Evolutionary conservation across 1,284 basidiomycete genomes (phyloP), one percentile per base, ranked within the genome.

Genomic region (Ceratobasidium sp.): DNA sequence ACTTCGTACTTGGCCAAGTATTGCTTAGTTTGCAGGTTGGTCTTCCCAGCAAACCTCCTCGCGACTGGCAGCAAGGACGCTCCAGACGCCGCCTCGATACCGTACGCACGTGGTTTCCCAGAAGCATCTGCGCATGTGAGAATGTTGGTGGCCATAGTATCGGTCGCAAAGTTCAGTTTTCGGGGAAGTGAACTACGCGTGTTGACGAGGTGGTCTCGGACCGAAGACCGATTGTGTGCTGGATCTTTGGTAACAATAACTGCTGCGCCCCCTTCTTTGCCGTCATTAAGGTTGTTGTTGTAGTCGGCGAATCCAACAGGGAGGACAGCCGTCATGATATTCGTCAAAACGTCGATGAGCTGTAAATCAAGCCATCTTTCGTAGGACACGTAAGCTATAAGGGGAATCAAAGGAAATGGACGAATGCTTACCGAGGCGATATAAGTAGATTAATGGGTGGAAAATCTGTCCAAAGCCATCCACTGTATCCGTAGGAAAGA

Each of bases 381-480:
- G 1, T 46, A 5, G 13, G 28, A 54, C 3, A n/a, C 20, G 7
- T 46, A 13, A 46, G 44, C 6, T 38, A 13, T 57, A 42, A 59
- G 28, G 3, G 15, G 33, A 38, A 40, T 9, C 7, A 9, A 17
- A 9, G 5, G 7, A 20, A 5, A 48, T 7, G 23, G 46, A 42
- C 6, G 20, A 42, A 28, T 3, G 40, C 75, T 17, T 52, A 77
- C 75, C 23, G 48, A 50, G 69, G 69, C 5, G 56, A 61, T 3
- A 73, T 5, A 6, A 74, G 59, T 10, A 74, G 48, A 28, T 59
- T 74, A 38, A 74, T 1, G 28, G 71, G 71, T 17, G 71, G 71
- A 42, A 50, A 74, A 23, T 74, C 71, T 20, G 71, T 74, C 71
- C 71, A 74, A 1, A 74, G 61, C 71, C 71, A 74, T 23, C 71